phyloP scores from a whole-genome alignment of 495 filamentous ascomycete genomes.

The Evansstolkia leycettana region DNA sequence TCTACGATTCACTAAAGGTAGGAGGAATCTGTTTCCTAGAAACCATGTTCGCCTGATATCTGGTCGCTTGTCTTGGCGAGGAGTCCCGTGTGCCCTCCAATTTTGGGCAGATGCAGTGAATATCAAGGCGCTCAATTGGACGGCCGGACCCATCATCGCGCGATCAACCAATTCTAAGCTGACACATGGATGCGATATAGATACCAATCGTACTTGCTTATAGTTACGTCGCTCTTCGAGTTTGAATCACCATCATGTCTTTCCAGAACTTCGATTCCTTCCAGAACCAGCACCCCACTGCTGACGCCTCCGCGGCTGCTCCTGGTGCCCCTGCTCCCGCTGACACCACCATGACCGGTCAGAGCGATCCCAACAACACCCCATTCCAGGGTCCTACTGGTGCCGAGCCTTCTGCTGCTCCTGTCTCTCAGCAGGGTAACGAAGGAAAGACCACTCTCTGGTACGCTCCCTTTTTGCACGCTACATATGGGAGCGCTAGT shows the following conservation, averaged over 20 bases:
- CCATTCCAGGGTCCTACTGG: slow-evolving; percentile 41
- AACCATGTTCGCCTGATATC: too few species aligned
- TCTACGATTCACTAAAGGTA: slow-evolving; percentile 1
- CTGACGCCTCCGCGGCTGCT: slow-evolving; percentile 39
- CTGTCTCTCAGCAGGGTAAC: slow-evolving; percentile 41
- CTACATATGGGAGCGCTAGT: background rate
- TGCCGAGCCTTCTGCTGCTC: slow-evolving; percentile 38
- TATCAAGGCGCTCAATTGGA: too few species aligned
- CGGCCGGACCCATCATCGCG: background rate
- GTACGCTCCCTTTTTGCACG: slow-evolving; percentile 29
- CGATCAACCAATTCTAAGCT: background rate
- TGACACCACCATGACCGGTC: slow-evolving; percentile 38
- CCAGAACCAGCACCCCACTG: slow-evolving; percentile 40
- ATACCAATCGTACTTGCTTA: background rate
- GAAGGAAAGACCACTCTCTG: slow-evolving; percentile 76
- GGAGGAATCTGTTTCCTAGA: too few species aligned
- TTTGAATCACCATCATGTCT: slow-evolving; percentile 27
- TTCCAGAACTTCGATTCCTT: slow-evolving; percentile 49
- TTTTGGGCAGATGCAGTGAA: too few species aligned
- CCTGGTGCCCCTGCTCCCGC: slow-evolving; percentile 40
- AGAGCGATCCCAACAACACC: slow-evolving; percentile 42
- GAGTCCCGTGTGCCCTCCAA: too few species aligned
- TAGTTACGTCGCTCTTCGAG: slow-evolving; percentile 1
- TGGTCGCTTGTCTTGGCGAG: too few species aligned
- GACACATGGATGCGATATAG: background rate